Base-by-base conservation (phyloP, 1,284 basidiomycete species). In the Paramarasmius palmivorus region DNA sequence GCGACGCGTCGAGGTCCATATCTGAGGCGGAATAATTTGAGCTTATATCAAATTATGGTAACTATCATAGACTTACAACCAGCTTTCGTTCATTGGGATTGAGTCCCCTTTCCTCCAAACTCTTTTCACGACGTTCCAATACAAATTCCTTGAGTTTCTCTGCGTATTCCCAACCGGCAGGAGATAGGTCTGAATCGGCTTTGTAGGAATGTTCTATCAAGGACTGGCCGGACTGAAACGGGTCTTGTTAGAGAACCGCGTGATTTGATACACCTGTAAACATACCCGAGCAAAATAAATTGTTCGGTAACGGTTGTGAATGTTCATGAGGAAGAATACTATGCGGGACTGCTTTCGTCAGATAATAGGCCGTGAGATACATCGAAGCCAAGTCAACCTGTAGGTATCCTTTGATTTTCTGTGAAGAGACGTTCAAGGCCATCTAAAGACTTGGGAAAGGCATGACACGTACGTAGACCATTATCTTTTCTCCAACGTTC, bases 131-230 rank as follows among this genome's bases (percentile, higher is more conserved):
- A 40, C 90, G 78, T 50, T 93, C 86, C 1, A 89, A 75, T 8
- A 95, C 90, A 58, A 93, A 93, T 14, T 94, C 89, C 64, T 90
- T 93, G 55, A 96, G 75, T 37, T 78, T 81, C 63, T 94, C 90
- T 0, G 95, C 88, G 62, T 99, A 99, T 57, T 97, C 93, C 91
- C 93, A 94, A 4, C 96, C 96, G 0, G 89, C 88, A 2, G 93
- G 90, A 1, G 94, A 97, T 7, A 99, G 82, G 66, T 98, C 97
- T 0, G 96, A 95, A 67, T 99, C 96, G 26, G 96, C 95, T 73
- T 97, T 98, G 79, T 96, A 99, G 3, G 95, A 97, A 68, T 99
- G 97, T 68, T 99, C 97, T 59, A 98, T 95, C 54, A 98, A 81
- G 5, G 92, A 97, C 78, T 94, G 93, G 10, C 94, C 94, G 4